Conservation (phyloP, 2,329 filamentous ascomycete genomes). For the Nakataea oryzae region DNA sequence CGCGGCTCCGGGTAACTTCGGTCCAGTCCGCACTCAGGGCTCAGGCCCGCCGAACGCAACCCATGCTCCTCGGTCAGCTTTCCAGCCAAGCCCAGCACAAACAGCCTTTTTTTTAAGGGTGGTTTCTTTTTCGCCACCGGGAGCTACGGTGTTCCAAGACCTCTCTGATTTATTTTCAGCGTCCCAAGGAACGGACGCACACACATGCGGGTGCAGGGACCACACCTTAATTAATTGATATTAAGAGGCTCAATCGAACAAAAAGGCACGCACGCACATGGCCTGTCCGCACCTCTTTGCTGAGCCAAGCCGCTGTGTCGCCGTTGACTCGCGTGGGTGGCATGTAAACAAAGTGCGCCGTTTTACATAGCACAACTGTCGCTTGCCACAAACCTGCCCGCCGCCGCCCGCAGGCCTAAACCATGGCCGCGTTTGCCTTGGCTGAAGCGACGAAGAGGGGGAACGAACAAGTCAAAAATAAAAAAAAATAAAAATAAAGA, state of each 20-base stretch:
- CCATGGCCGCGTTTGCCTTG: neutral
- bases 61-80: no score
- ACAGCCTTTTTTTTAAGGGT: no score
- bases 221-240: neutral
- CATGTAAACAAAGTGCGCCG: neutral
- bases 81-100: no score
- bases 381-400: no score
- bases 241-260: neutral
- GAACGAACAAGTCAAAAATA: no score
- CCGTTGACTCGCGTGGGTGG: neutral
- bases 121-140: no score
- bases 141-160: no score
- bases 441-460: neutral
- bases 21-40: no score
- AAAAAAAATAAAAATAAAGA: neutral
- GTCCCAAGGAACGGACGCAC: neutral
- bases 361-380: neutral
- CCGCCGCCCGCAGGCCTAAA: neutral
- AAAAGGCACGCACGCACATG: no score
- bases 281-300: neutral
- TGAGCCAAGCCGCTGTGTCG: neutral
- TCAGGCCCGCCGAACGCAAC: no score
- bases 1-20: no score
- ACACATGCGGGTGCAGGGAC: neutral
- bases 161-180: no score